These are phyloP conservation scores for Acanthamoeba lugdunensis DNA, from an alignment of 208 protist species.

Conservation along the genomic window DNA sequence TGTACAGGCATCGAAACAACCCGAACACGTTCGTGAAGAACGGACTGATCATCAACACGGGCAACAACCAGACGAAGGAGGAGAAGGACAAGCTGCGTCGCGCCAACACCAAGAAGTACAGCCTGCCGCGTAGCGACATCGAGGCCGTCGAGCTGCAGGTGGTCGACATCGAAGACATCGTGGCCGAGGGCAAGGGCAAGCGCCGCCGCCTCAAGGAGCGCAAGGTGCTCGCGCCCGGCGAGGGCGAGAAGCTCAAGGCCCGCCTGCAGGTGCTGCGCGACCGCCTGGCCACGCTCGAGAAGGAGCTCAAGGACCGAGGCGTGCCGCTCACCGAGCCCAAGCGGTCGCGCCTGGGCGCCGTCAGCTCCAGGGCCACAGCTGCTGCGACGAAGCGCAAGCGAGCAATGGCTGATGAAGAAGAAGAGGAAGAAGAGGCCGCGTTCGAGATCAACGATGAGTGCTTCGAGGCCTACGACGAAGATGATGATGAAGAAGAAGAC, in stretches of 20 bases:
- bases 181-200: constrained; percentile 25
- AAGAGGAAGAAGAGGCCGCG: constrained; percentile 27
- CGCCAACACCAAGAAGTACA: neutral
- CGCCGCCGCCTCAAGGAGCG: neutral
- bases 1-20: constrained; percentile 24
- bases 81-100: neutral
- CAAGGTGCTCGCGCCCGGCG: neutral
- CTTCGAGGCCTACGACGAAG: constrained; percentile 15
- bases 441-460: constrained; percentile 16
- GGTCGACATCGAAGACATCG: constrained; percentile 1
- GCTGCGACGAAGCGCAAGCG: constrained; percentile 12
- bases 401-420: neutral
- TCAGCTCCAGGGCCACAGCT: neutral
- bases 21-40: constrained; percentile 60
- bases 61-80: constrained; percentile 37
- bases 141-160: constrained; percentile 38
- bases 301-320: constrained; percentile 30
- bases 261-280: constrained; percentile 10
- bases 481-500: neutral
- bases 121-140: neutral
- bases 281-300: neutral
- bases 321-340: neutral
- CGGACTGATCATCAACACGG: constrained; percentile 80
- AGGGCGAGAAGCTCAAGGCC: constrained; percentile 44
- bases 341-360: neutral